Conservation (phyloP, 2,329 filamentous ascomycete species). For the Pseudonectria foliicola region DNA sequence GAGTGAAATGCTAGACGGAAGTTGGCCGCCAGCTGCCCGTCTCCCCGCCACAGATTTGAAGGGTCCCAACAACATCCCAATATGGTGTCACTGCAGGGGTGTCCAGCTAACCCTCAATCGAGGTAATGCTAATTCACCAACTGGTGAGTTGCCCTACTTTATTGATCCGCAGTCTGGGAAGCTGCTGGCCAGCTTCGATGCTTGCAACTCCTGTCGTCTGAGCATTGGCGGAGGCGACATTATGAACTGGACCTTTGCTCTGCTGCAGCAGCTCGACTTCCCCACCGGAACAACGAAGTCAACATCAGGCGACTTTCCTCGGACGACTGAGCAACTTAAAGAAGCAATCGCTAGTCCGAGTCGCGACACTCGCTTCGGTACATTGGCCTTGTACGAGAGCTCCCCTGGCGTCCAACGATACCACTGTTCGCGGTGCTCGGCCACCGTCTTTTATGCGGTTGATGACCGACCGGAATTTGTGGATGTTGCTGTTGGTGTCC, state of each 20-base stretch:
- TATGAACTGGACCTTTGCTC: constrained; percentile 37
- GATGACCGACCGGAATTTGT: constrained; percentile 32
- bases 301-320: constrained; percentile 6
- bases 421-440: constrained; percentile 42
- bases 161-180: constrained; percentile 37
- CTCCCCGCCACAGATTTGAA: constrained; percentile 10
- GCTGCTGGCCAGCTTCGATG: constrained; percentile 32
- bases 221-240: constrained; percentile 33
- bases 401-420: constrained; percentile 39
- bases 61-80: constrained; percentile 21
- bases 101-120: constrained; percentile 34
- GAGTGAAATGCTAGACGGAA: constrained; percentile 21
- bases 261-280: constrained; percentile 33
- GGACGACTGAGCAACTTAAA: constrained; percentile 21
- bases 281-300: constrained; percentile 1
- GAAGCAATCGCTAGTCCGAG: constrained; percentile 20
- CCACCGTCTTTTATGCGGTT: constrained; percentile 37
- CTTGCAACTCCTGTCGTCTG: constrained; percentile 41
- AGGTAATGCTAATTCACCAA: constrained; percentile 19
- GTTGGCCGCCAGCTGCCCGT: constrained; percentile 21
- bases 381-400: constrained; percentile 35
- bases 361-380: constrained; percentile 33
- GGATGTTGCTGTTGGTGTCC: constrained; percentile 37
- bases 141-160: constrained; percentile 32
- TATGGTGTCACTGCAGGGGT: constrained; percentile 41